Evolutionary conservation across 106 monocot genomes (phyloP).

Genomic region (Dioscorea zingiberensis): DNA sequence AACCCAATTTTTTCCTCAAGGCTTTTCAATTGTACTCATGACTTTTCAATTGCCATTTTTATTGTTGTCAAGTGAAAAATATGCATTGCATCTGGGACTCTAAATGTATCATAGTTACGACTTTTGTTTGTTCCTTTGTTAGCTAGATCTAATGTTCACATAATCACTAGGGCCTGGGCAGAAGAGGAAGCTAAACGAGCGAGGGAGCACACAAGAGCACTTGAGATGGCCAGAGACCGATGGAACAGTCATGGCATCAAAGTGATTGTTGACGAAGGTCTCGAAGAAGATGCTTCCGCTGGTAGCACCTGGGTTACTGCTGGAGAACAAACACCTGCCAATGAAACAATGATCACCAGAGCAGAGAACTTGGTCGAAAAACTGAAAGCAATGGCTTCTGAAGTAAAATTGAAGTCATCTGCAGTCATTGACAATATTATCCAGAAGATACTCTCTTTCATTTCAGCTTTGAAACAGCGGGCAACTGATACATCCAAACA

Average conservation of each 20-base stretch:
- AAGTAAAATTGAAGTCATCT: conserved; percentile 43
- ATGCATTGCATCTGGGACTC: no score
- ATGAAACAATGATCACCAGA: conserved; percentile 29
- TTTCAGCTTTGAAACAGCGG: conserved; percentile 37
- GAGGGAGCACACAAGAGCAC: conserved; percentile 76
- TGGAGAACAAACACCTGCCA: conserved; percentile 30
- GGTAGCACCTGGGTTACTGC: conserved; percentile 65
- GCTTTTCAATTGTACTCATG: no score
- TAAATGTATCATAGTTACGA: no score
- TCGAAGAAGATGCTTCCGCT: conserved; percentile 62
- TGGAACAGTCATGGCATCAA: conserved; percentile 89
- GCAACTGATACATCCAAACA: conserved; percentile 15
- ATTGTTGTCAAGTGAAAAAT: no score
- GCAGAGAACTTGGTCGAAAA: conserved; percentile 48
- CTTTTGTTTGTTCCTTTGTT: no score
- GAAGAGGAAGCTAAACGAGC: conserved; percentile 93
- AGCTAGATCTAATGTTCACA: background rate
- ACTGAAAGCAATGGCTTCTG: conserved; percentile 48
- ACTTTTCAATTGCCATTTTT: no score
- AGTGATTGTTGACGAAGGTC: conserved; percentile 77
- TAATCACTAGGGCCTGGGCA: conserved; percentile 71
- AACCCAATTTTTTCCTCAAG: no score
- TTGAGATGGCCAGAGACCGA: conserved; percentile 74
- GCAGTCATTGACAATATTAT: conserved; percentile 35
- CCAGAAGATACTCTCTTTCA: conserved; percentile 30